Percentiles rank a stretch among this genome's conserved stretches.
phyloP scores from a whole-genome alignment of 129 eudicot species.

The Artemisia argyi region DNA sequence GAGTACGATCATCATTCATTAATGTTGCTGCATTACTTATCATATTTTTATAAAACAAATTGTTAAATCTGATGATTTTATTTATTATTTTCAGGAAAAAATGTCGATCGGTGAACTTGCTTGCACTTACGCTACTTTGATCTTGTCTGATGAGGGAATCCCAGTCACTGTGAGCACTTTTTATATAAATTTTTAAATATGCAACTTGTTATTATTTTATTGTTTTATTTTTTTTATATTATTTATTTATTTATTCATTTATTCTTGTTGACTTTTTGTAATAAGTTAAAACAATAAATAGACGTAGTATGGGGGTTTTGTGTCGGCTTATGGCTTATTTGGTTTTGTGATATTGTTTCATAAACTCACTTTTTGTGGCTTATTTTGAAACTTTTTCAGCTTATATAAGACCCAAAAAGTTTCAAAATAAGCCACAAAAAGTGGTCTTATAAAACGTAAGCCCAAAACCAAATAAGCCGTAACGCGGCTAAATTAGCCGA shows the following conservation, averaged over 20 bases:
- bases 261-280: background rate
- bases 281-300: background rate
- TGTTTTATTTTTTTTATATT: background rate
- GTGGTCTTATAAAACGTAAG: no score
- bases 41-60: background rate
- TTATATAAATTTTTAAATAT: background rate
- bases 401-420: no score
- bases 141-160: conserved; percentile 54
- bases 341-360: no score
- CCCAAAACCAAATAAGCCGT: no score
- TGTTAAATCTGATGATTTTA: background rate
- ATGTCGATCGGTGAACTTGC: conserved; percentile 56
- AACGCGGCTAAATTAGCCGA: no score
- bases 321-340: no score
- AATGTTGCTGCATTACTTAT: background rate
- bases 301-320: no score
- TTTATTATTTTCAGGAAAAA: background rate
- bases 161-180: conserved; percentile 41
- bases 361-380: no score
- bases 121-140: conserved; percentile 49
- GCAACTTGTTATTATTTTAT: background rate
- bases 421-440: no score
- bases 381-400: no score
- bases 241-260: no score
- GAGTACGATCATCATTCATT: background rate